Percentiles rank a stretch among this genome's conserved stretches.
Evolutionary conservation across 164 flowering plant species (phyloP).

Genomic region (Piper betle): DNA sequence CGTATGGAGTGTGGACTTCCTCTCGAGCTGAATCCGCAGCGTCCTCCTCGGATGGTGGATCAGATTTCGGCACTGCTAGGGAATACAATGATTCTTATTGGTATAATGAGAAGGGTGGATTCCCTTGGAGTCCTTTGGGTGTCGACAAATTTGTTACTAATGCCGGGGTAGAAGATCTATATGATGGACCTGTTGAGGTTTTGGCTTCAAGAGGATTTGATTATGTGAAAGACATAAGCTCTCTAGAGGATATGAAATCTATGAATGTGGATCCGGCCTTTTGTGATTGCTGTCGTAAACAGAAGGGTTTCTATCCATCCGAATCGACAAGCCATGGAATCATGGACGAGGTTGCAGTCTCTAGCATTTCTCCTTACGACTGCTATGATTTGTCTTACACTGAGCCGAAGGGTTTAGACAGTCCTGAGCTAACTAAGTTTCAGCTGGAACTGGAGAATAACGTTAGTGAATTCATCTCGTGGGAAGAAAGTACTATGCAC

Average conservation of each 20-base stretch:
- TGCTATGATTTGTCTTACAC: slow-evolving; percentile 4
- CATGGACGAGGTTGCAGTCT: not conserved
- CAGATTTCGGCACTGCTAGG: slow-evolving; percentile 86
- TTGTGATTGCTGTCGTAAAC: slow-evolving; percentile 20
- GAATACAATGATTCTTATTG: slow-evolving; percentile 57
- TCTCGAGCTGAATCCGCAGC: slow-evolving; percentile 30
- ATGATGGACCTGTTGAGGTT: slow-evolving; percentile 10
- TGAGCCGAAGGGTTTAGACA: slow-evolving; percentile 16
- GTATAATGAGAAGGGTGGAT: slow-evolving; percentile 53
- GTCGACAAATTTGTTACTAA: slow-evolving; percentile 74
- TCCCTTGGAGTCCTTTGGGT: slow-evolving; percentile 39
- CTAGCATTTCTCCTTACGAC: slow-evolving; percentile 4
- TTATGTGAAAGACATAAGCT: slow-evolving; percentile 13
- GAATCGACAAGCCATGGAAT: slow-evolving; percentile 1
- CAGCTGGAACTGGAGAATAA: slow-evolving; percentile 14
- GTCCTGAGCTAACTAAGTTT: slow-evolving; percentile 12
- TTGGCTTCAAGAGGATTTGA: slow-evolving; percentile 21
- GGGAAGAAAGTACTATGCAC: slow-evolving; percentile 2
- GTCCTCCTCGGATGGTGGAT: slow-evolving; percentile 54
- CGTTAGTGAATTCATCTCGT: slow-evolving; percentile 7
- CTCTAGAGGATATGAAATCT: slow-evolving; percentile 19
- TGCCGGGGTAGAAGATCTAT: slow-evolving; percentile 19
- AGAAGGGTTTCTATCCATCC: slow-evolving; percentile 9
- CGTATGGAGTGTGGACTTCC: slow-evolving; percentile 49
- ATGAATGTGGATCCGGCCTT: slow-evolving; percentile 10